phyloP scores from a whole-genome alignment of 176 grass and related monocot species.

The maize (Zea mays) region DNA sequence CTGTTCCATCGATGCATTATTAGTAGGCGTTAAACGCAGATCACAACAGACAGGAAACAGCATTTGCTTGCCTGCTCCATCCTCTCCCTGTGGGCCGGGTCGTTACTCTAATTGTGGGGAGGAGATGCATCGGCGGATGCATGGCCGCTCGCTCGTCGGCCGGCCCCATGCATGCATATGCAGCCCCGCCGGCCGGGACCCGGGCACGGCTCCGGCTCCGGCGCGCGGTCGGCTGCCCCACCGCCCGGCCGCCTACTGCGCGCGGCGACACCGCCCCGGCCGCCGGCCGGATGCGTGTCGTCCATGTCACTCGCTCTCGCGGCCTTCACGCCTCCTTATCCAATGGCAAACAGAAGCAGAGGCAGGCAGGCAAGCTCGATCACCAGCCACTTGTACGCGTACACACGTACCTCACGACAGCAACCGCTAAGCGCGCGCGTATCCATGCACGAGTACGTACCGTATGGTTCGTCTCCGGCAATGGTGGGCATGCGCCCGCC shows the following conservation, averaged over 20 bases:
- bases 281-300: conserved; percentile 5
- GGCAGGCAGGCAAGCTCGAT: not conserved
- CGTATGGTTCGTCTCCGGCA: no score
- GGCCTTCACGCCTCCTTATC: conserved; percentile 24
- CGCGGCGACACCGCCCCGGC: conserved; percentile 21
- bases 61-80: not conserved
- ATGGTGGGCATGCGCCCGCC: no score
- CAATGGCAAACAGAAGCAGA: not conserved
- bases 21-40: not conserved
- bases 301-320: conserved; percentile 13
- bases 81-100: no score
- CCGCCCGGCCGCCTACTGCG: not conserved
- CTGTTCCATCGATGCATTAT: no score
- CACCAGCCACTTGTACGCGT: not conserved
- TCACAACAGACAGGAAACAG: conserved; percentile 11
- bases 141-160: conserved; percentile 22
- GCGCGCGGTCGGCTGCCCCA: conserved; percentile 36
- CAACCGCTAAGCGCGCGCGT: no score
- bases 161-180: conserved; percentile 27
- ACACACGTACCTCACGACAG: not conserved
- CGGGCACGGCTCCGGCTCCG: conserved; percentile 20
- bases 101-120: not conserved
- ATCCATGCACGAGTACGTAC: no score
- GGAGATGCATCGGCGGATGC: not conserved
- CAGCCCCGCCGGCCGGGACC: not conserved